Base-by-base conservation (phyloP, 129 eudicot genomes). In the Dittrichia graveolens region DNA sequence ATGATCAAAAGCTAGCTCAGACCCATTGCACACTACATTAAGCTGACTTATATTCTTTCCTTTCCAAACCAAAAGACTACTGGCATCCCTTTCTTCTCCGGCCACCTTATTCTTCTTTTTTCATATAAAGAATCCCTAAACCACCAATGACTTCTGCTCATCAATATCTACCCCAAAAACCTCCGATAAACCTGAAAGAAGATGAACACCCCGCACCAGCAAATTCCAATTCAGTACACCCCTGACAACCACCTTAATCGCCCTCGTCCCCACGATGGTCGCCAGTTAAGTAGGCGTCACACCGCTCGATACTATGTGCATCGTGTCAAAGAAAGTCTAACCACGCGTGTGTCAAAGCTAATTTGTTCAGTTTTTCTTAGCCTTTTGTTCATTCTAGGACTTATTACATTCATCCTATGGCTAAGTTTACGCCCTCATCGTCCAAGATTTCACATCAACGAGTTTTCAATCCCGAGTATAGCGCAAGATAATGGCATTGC, bases 341-440 rank as follows among this genome's bases (percentile, higher is more conserved):
- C 91, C 62, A 88, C 94, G 3, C 70, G 93, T 41, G 75, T 94
- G 14, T 90, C 91, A 5, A 94, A 94, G 77, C 82, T 94, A 10
- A 80, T 90, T 8, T 94, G 99, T 49, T 42, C 99, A 5, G 80
- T 90, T 13, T 78, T 88, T 49, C 79, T 94, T 43, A 80, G 76
- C 70, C 73, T 94, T 14, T 71, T 94, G 58, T 82, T 88, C 82
- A 41, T 90, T 24, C 49, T 83, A 3, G 97, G 97, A 61, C 71
- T 94, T 34, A 84, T 94, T 72, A 60, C 86, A 0, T 94, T 94
- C 89, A 94, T 94, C 50, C 63, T 94, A 13, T 94, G 92, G 89
- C 89, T 94, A 24, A 90, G 99, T 72, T 73, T 94, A 37, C 87
- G 96, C 16, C 99, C 99, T 0, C 99, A 94, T 63, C 82, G 99